Evolutionary conservation across 2,329 filamentous ascomycete species (phyloP).

Genomic region (Fusarium stilboides): DNA sequence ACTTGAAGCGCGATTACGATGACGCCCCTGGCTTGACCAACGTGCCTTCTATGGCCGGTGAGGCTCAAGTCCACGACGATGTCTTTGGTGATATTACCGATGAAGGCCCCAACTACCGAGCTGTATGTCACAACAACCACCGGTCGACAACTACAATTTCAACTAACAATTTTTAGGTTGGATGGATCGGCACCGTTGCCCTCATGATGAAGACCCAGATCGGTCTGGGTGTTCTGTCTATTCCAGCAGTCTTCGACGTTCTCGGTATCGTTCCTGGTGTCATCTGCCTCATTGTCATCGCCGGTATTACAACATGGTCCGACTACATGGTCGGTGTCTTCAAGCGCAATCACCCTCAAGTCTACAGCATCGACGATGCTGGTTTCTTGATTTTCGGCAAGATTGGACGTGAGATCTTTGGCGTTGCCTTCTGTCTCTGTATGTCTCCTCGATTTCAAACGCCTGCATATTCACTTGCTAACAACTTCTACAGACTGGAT

Average conservation of each 20-base stretch:
- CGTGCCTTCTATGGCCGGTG: constrained; percentile 11
- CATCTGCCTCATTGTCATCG: constrained; percentile 60
- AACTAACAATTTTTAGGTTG: constrained; percentile 51
- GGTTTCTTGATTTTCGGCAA: constrained; percentile 64
- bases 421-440: constrained; percentile 56
- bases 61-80: constrained; percentile 45
- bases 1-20: constrained; percentile 28
- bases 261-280: constrained; percentile 65
- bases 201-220: constrained; percentile 66
- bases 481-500: constrained; percentile 31
- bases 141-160: neutral
- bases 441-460: neutral
- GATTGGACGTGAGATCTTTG: constrained; percentile 61
- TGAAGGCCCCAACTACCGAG: constrained; percentile 52
- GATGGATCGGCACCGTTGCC: constrained; percentile 61
- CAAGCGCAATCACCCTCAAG: constrained; percentile 65
- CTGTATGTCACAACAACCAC: constrained; percentile 41
- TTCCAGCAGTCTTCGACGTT: constrained; percentile 62
- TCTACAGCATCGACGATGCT: constrained; percentile 69
- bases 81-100: constrained; percentile 53
- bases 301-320: constrained; percentile 64
- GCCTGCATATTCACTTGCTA: neutral
- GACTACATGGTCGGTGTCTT: constrained; percentile 65
- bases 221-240: constrained; percentile 63
- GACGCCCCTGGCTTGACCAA: constrained; percentile 11